Evolutionary conservation across 73 alveolate species (phyloP).

Genomic region (Breviolum minutum): DNA sequence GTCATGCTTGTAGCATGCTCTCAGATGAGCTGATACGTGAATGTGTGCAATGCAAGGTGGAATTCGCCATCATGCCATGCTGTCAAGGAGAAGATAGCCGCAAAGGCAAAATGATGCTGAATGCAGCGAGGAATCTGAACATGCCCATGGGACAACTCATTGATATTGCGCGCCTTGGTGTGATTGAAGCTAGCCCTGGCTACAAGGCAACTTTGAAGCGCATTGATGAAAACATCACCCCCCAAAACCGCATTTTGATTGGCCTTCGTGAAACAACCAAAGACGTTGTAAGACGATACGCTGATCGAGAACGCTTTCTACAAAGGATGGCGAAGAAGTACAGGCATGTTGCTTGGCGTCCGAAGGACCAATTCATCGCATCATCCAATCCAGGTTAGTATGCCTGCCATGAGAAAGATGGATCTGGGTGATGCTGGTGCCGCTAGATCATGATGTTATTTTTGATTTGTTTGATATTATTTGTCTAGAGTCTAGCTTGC

Average conservation of each 20-base stretch:
- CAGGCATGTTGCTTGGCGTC: slow-evolving; percentile 51
- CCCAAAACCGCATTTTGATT: slow-evolving; percentile 62
- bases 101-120: slow-evolving; percentile 73
- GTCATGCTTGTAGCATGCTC: slow-evolving; percentile 78
- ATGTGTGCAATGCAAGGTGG: slow-evolving; percentile 35
- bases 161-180: slow-evolving; percentile 73
- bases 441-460: not conserved
- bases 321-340: slow-evolving; percentile 41
- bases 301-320: not conserved
- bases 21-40: slow-evolving; percentile 75
- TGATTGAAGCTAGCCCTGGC: slow-evolving; percentile 64
- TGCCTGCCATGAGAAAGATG: not conserved
- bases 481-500: not conserved
- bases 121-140: slow-evolving; percentile 43
- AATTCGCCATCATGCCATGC: slow-evolving; percentile 88
- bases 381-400: not conserved
- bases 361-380: not conserved
- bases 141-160: slow-evolving; percentile 17
- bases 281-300: slow-evolving; percentile 22
- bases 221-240: slow-evolving; percentile 60
- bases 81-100: slow-evolving; percentile 80
- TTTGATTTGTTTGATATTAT: not conserved
- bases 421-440: not conserved
- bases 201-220: slow-evolving; percentile 60
- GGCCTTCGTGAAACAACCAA: slow-evolving; percentile 54